Evolutionary conservation across 2,329 filamentous ascomycete species (phyloP).

Genomic region (Graphilbum fragrans): DNA sequence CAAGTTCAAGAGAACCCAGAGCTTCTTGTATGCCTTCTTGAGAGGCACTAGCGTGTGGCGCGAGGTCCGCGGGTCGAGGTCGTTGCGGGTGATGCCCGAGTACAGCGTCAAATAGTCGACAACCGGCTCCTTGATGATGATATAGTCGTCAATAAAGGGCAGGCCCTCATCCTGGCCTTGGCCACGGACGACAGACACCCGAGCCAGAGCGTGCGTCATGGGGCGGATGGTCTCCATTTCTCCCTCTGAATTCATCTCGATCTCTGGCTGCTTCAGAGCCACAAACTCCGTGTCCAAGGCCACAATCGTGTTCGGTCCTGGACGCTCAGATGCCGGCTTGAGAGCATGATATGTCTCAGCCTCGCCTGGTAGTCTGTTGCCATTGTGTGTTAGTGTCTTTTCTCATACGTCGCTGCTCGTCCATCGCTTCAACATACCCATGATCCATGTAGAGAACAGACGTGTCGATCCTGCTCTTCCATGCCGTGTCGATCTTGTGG

Average conservation of each 20-base stretch:
- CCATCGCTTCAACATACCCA: slow-evolving; percentile 27
- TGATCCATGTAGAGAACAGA: slow-evolving; percentile 68
- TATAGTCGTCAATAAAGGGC: slow-evolving; percentile 96
- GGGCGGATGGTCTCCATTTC: slow-evolving; percentile 85
- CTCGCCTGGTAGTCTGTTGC: slow-evolving; percentile 18
- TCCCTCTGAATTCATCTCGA: slow-evolving; percentile 91
- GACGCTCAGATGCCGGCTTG: slow-evolving; percentile 47
- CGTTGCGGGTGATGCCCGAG: slow-evolving; percentile 78
- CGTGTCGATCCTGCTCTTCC: slow-evolving; percentile 77
- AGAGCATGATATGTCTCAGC: slow-evolving; percentile 49
- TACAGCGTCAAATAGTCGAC: slow-evolving; percentile 93
- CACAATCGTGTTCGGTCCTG: slow-evolving; percentile 60
- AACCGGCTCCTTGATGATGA: slow-evolving; percentile 78
- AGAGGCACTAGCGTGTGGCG: slow-evolving; percentile 74
- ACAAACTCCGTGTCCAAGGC: slow-evolving; percentile 97
- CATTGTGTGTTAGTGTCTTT: slow-evolving; percentile 3
- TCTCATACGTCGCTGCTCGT: neutral
- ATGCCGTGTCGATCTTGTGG: slow-evolving; percentile 72
- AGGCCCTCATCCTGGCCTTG: slow-evolving; percentile 64
- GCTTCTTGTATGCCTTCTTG: slow-evolving; percentile 92
- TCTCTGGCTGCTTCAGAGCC: slow-evolving; percentile 80
- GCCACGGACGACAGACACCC: slow-evolving; percentile 81
- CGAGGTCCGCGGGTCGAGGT: slow-evolving; percentile 68
- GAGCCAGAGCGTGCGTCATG: slow-evolving; percentile 80
- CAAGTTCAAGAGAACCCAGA: slow-evolving; percentile 91